Conservation (phyloP, 192 early-diverging fungal genomes). For the Linnemannia zychae region DNA sequence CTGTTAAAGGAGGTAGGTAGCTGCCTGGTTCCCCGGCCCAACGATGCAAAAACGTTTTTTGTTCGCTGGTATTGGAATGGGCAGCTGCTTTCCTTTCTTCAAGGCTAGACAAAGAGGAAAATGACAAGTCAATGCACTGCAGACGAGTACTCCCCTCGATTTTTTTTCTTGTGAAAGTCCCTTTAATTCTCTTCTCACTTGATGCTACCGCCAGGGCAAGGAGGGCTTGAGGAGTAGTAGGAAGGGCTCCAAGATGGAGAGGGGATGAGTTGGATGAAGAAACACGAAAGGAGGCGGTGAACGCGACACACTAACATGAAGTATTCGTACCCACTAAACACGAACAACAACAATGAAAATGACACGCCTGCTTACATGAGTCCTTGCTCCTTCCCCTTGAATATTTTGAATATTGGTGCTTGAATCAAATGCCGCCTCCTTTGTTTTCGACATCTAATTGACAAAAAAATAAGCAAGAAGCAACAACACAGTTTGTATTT, state of each 20-base stretch:
- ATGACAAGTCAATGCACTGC: not conserved
- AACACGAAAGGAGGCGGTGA: not conserved
- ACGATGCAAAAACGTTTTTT: not conserved
- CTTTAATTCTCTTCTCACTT: not conserved
- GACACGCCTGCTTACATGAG: not conserved
- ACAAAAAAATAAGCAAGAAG: no score
- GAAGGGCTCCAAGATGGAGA: not conserved
- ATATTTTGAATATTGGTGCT: no score
- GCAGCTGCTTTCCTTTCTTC: no score
- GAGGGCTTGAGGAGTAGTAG: not conserved
- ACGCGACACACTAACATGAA: not conserved
- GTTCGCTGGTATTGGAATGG: not conserved
- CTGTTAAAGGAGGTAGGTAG: not conserved
- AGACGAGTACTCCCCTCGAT: not conserved
- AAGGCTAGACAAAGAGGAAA: not conserved
- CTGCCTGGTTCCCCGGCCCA: not conserved
- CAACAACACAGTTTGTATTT: not conserved
- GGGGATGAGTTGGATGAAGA: not conserved
- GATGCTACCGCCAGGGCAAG: not conserved
- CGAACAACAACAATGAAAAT: not conserved
- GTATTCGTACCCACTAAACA: not conserved
- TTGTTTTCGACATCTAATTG: not conserved
- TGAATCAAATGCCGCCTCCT: not conserved
- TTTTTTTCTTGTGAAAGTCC: not conserved
- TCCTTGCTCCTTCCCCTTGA: not conserved